Evolutionary conservation across 805 yeast genomes (phyloP), one percentile per base, ranked within the genome.

Genomic region (Lipomyces yamadae): DNA sequence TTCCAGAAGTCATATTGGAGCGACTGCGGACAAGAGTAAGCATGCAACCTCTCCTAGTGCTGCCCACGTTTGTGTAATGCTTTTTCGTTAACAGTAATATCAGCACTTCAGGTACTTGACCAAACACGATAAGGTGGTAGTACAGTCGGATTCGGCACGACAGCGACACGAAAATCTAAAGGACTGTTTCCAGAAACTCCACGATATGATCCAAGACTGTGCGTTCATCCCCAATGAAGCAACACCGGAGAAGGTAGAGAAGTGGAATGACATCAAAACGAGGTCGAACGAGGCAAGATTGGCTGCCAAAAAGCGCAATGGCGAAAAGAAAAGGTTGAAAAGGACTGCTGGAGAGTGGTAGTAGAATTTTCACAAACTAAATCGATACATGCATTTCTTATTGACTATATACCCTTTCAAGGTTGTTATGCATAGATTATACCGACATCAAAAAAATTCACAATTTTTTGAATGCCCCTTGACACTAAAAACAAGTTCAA

Each of bases 131-230:
- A 83, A 85, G 0, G 67, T 90, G 1, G 77, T 88, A 5, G 81
- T 91, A 0, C 88, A 86, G 69, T 83, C 88, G 42, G 93, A 90
- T 65, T 73, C 77, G 7, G 78, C 84, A 4, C 77, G 97, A 37
- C 85, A 85, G 18, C 80, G 91, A 70, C 86, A 84, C 13, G 78
- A 77, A 8, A 91, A 91, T 72, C 75, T 83, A 6, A 81, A 80
- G 3, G 81, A 82, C 33, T 91, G 96, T 70, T 84, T 85, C 66
- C 76, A 77, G n/a, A 89, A 88, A 74, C 80, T 91, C 11, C 78
- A 84, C 3, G 71, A 76, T 1, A 88, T 85, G 63, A 81, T 91
- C 65, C 83, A 81, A 66, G 75, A 76, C 0, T 75, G 76, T 0
- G 84, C 84, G 0, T 77, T 76, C 66, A 82, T 88, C 67, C 72